Base-by-base conservation (phyloP, 345 rosid genomes). In the Clausena lansium region DNA sequence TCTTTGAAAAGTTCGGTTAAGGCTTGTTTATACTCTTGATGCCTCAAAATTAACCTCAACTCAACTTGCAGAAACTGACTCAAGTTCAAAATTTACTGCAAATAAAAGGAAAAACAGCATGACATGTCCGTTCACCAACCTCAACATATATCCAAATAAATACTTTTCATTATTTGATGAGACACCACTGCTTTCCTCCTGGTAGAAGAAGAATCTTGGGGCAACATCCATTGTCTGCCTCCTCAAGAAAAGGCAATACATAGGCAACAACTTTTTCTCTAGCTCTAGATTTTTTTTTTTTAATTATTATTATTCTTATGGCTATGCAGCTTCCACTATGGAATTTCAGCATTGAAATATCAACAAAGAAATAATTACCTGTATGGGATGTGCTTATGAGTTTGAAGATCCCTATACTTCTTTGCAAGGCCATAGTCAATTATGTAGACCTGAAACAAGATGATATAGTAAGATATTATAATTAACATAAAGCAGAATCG, bases 391-490 rank as follows among this genome's bases (percentile, higher is more conserved):
- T 92, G 97, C 87, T 90, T 91, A 75, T 91, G 94, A 55, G 97
- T 93, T 81, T 93, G 97, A 82, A 93, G 95, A 85, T 93, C 97
- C 84, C 95, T 88, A 83, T 93, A 93, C 84, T 91, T 93, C 88
- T 93, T 92, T 41, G 94, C 97, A 76, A 93, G 97, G 59, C 97
- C 97, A 89, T 85, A 93, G 79, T 93, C 97, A 85, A 93, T 93
- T 72, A 85, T 80, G 74, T 89, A 93, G 50, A 93, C 94, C 97
- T 93, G 84, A 24, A 25, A 74, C 2, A 83, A 57, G 10, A 78
- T 45, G 25, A 55, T 70, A 58, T 59, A 77, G 45, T 35, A 20
- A 59, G 45, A 36, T 13, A 57, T 33, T 15, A 50, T 35, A 75
- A n/a, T 13, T 75, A 6, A 71, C 64, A 32, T 57, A 30, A 57